Conservation (phyloP, 441 rosid species). For the Gossypium davidsonii region DNA sequence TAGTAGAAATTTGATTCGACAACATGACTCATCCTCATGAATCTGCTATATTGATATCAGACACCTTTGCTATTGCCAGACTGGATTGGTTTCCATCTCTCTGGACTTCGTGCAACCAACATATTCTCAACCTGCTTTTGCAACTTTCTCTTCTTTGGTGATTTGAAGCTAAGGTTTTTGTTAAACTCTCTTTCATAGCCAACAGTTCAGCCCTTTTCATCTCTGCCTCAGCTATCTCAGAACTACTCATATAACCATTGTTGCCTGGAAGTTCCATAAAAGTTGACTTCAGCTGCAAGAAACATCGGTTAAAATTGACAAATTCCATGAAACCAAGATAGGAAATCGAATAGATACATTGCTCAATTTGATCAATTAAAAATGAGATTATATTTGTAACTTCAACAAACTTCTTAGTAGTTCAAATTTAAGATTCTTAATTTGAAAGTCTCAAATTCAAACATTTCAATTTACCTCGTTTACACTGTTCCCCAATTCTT, state of each 20-base stretch:
- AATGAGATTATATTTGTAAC: background rate
- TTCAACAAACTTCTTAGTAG: background rate
- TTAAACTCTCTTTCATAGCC: constrained; percentile 27
- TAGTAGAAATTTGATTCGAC: background rate
- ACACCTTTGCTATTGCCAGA: background rate
- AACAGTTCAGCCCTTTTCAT: constrained; percentile 29
- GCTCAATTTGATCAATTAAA: background rate
- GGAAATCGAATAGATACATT: background rate
- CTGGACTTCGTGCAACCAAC: constrained; percentile 7
- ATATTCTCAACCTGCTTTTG: constrained; percentile 27
- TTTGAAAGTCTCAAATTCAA: background rate
- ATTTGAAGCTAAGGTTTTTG: constrained; percentile 25
- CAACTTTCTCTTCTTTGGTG: constrained; percentile 28
- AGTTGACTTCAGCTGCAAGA: constrained; percentile 30
- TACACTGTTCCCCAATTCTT: constrained; percentile 29
- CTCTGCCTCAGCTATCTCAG: constrained; percentile 42
- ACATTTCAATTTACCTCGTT: constrained; percentile 32
- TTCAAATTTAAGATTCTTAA: background rate
- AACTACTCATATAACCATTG: constrained; percentile 20
- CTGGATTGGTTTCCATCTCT: constrained; percentile 2
- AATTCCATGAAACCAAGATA: background rate
- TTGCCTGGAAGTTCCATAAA: constrained; percentile 33
- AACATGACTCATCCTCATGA: background rate
- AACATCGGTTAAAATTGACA: background rate
- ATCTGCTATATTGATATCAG: background rate